Base-by-base conservation (phyloP, 306 rosid genomes). In the Castanea sativa region DNA sequence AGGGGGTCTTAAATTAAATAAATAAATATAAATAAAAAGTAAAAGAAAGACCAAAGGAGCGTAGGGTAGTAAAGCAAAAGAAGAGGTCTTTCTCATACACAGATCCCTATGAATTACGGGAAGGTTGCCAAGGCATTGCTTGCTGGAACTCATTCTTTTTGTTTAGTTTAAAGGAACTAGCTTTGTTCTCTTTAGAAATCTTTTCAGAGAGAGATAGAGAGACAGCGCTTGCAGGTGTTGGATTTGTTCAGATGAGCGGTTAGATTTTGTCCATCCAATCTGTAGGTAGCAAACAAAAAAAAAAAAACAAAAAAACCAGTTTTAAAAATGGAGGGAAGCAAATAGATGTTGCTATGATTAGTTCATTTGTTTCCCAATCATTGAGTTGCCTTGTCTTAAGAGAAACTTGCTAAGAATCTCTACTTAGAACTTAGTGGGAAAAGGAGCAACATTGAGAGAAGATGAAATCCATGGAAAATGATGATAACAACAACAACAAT, bases 1-100 rank as follows among this genome's bases (percentile, higher is more conserved):
- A 0, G 10, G 69, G 65, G 76, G 32, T 71, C 80, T 60, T 59
- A 65, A 69, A 38, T 38, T 38, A 38, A 38, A 38, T 38, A 7
- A 38, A 38, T 38, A 38, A 38, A 38, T 38, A 38, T 86, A 33
- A 27, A 79, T 79, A 69, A 75, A 80, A 67, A 86, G 87, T 59
- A 86, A 86, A 75, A 75, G 79, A 69, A 69, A 74, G 77, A 65
- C 70, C 73, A 55, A 41, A 68, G 63, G 73, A 76, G 83, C 75
- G 90, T 67, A 78, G 71, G 77, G 55, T 76, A 88, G 55, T 76
- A 88, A 85, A 86, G 89, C 87, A 81, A 89, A 93, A 91, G 87
- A 60, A 60, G 73, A 88, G 84, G 92, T 87, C 92, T 93, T 90
- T 93, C 93, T 86, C 93, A 83, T 53, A 77, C 94, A 93, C 94